Percentiles rank a stretch among this genome's conserved stretches.
Evolutionary conservation across 1,284 basidiomycete genomes (phyloP).

Genomic region (Pholiota adiposa): DNA sequence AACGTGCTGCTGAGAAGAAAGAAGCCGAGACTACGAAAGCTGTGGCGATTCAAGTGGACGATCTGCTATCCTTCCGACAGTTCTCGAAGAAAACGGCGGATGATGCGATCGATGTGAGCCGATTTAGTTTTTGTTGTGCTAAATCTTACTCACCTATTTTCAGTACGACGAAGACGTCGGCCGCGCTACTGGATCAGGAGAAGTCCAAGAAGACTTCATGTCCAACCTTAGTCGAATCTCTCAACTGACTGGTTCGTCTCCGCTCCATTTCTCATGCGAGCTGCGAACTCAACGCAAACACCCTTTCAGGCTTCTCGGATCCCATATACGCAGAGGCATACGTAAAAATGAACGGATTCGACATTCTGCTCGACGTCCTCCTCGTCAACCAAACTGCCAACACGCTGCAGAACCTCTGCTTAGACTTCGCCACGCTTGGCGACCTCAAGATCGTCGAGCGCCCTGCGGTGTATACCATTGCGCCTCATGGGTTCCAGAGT

Average conservation of each 20-base stretch:
- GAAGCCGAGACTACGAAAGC: conserved; percentile 78
- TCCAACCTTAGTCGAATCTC: conserved; percentile 95
- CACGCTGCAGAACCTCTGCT: conserved; percentile 94
- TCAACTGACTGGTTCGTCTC: conserved; percentile 83
- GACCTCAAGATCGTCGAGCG: conserved; percentile 98
- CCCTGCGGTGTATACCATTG: conserved; percentile 91
- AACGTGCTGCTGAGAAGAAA: conserved; percentile 85
- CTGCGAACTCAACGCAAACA: background rate
- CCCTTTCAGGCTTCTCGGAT: conserved; percentile 86
- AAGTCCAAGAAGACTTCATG: conserved; percentile 93
- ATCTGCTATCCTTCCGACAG: conserved; percentile 91
- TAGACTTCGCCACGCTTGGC: conserved; percentile 97
- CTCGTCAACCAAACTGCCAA: conserved; percentile 97
- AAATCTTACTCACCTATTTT: conserved; percentile 11
- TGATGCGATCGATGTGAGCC: conserved; percentile 81
- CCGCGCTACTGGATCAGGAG: conserved; percentile 86
- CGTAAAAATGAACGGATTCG: conserved; percentile 98
- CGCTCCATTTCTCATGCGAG: background rate
- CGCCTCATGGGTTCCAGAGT: conserved; percentile 96
- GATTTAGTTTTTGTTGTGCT: conserved; percentile 1
- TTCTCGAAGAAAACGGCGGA: conserved; percentile 90
- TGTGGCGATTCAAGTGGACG: conserved; percentile 87
- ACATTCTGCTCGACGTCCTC: conserved; percentile 95
- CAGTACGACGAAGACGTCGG: conserved; percentile 91
- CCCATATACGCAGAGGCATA: conserved; percentile 99